These are phyloP conservation scores for Podospora tetraspora DNA, from an alignment of 495 filamentous ascomycete species.

Conservation along the genomic window DNA sequence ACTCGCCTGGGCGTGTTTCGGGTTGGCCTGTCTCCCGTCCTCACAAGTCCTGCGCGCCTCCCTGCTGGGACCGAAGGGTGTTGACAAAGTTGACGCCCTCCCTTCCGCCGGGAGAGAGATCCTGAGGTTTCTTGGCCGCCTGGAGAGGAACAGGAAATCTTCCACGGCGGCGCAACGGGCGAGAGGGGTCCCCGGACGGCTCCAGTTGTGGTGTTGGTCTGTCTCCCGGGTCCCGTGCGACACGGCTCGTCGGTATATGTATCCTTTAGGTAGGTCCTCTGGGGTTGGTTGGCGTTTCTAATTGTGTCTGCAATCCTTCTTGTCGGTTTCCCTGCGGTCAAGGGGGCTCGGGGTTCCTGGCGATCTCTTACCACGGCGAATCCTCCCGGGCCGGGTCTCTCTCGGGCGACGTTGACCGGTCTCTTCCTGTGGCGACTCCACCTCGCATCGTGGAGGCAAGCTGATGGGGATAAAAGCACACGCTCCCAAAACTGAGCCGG, in stretches of 20 bases:
- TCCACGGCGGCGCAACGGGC: not conserved
- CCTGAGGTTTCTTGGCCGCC: not conserved
- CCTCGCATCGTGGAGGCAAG: conserved; percentile 4
- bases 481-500: not conserved
- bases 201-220: not conserved
- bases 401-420: not conserved
- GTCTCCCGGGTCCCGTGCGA: not conserved
- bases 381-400: not conserved
- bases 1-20: conserved; percentile 15
- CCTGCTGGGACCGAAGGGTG: not conserved
- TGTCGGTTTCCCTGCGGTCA: not conserved
- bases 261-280: not conserved
- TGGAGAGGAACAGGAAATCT: not conserved
- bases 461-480: not conserved
- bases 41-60: not conserved
- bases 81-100: not conserved
- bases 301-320: not conserved
- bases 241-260: not conserved
- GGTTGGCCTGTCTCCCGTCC: not conserved
- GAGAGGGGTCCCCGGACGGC: not conserved
- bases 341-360: not conserved
- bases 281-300: not conserved
- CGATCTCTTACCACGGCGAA: not conserved
- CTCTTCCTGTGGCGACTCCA: not conserved
- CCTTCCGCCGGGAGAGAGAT: not conserved